Percentiles rank a stretch among this genome's conserved stretches.
phyloP scores from a whole-genome alignment of 768 basidiomycete species.

The Suillus weaverae region DNA sequence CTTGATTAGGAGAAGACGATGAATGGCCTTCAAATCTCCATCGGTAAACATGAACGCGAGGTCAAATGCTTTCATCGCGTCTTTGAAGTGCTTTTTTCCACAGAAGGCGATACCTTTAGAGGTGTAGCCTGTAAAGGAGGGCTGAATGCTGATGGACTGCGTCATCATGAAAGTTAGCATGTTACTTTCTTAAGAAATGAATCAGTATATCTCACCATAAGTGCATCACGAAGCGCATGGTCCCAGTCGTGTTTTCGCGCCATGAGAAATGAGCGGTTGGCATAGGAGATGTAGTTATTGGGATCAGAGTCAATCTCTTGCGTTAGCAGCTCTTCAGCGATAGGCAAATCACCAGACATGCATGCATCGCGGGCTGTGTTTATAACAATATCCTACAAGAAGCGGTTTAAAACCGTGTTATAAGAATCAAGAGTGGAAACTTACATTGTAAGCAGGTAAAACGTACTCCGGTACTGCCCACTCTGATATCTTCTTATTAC shows the following conservation, averaged over 20 bases:
- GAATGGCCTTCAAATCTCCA: background rate
- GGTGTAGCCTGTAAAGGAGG: background rate
- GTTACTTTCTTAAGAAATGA: background rate
- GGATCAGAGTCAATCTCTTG: background rate
- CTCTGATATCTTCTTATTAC: background rate
- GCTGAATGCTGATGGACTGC: background rate
- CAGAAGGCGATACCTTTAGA: background rate
- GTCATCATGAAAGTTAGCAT: background rate
- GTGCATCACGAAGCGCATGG: background rate
- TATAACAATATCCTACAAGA: background rate
- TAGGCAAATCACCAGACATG: background rate
- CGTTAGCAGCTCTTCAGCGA: background rate
- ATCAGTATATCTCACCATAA: background rate
- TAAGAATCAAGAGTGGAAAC: background rate
- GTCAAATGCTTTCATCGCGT: background rate
- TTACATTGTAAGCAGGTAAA: background rate
- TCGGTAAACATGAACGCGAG: background rate
- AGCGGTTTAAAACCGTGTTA: background rate
- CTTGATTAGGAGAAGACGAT: background rate
- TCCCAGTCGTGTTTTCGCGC: background rate
- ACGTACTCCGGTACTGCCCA: background rate
- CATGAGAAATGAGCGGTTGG: background rate
- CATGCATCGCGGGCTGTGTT: background rate
- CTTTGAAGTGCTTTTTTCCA: background rate
- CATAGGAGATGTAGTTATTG: background rate